Evolutionary conservation across 257 asterid species (phyloP), one percentile per base, ranked within the genome.

Genomic region (Phtheirospermum japonicum): DNA sequence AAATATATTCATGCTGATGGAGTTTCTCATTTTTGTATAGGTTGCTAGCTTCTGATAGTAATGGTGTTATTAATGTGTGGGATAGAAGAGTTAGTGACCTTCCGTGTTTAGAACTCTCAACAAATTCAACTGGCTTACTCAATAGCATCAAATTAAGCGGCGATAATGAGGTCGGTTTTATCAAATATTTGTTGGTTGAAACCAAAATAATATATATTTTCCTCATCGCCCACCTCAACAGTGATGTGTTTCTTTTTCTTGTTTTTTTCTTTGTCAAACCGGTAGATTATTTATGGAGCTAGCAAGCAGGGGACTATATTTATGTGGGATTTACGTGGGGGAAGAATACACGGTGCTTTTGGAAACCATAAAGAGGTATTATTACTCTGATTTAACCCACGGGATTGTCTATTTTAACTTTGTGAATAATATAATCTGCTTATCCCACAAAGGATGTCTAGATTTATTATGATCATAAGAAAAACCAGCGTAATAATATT

Each of bases 281-380:
- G 55, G 73, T 75, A 91, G 98, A 83, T 92, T 60, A 67, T 92
- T 42, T 89, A 77, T 80, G 99, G 97, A 76, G 99, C 91, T 75
- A 82, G 88, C 83, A 79, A 72, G 79, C 83, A 79, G 61, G 99
- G 99, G 63, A 74, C 62, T 66, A 70, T 92, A 71, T 77, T 67
- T 55, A 79, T 82, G 82, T 92, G 99, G 99, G 99, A 92, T 76
- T 79, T 89, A 39, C 95, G 97, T 49, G 99, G 99, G 65, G 97
- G 97, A 74, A 83, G 81, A 72, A 76, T 87, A 51, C 57, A 80
- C 34, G 63, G 82, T 57, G 82, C 94, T 76, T 89, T 92, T 59
- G 78, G 83, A 71, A 84, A 80, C 75, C 79, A 77, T 72, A 86
- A 75, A 67, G 86, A 74, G 97, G 95, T 92, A 77, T 30, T 32